phyloP scores from a whole-genome alignment of 441 rosid species.

The Dalechampia spathulata region DNA sequence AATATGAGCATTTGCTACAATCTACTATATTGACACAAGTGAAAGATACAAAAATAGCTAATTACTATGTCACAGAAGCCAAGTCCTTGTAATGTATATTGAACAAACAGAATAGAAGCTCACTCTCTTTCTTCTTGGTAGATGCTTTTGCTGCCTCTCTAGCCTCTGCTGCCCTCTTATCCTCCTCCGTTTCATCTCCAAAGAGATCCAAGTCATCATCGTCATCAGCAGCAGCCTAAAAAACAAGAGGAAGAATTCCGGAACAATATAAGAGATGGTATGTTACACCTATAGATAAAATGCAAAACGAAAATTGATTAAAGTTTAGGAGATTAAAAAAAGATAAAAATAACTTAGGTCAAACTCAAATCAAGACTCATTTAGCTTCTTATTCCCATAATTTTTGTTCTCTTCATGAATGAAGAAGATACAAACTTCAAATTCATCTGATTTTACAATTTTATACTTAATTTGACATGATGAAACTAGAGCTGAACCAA shows the following conservation, averaged over 20 bases:
- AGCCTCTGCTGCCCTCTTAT: constrained; percentile 87
- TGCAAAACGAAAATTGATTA: too few relatives aligned
- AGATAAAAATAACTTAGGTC: too few relatives aligned
- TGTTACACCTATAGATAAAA: too few relatives aligned
- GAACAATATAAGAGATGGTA: too few relatives aligned
- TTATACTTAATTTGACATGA: not conserved
- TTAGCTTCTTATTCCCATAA: too few relatives aligned
- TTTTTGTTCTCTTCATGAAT: not conserved
- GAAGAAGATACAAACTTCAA: not conserved
- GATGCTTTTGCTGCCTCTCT: constrained; percentile 69
- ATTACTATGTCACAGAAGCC: not conserved
- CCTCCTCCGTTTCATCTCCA: constrained; percentile 92
- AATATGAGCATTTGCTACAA: too few relatives aligned
- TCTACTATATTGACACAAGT: not conserved
- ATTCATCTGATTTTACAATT: not conserved
- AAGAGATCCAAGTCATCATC: constrained; percentile 79
- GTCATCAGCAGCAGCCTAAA: constrained; percentile 47
- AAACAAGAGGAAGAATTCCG: not conserved
- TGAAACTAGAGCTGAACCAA: too few relatives aligned
- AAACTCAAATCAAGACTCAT: not conserved
- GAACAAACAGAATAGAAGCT: constrained; percentile 13
- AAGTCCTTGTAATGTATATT: not conserved
- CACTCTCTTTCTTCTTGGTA: constrained; percentile 75
- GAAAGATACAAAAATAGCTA: too few relatives aligned
- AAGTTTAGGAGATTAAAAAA: too few relatives aligned